Conservation (phyloP, 2,329 filamentous ascomycete species). For the Curvularia sp. region DNA sequence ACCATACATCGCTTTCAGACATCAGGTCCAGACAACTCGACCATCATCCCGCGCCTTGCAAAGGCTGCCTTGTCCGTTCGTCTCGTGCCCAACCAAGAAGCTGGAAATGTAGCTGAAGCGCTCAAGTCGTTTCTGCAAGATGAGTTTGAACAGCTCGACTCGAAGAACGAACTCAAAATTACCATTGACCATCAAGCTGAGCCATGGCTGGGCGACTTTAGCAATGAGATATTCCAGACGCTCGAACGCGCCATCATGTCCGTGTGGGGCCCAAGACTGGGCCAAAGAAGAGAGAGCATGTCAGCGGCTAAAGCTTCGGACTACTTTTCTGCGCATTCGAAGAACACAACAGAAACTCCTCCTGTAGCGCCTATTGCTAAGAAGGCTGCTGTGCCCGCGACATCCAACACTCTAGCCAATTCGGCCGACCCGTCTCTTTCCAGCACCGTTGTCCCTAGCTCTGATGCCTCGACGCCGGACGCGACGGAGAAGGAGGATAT, state of each 20-base stretch:
- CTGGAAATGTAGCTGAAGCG: constrained; percentile 73
- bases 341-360: constrained; percentile 12
- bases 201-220: constrained; percentile 92
- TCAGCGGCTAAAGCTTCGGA: constrained; percentile 23
- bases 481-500: neutral
- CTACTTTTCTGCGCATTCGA: constrained; percentile 24
- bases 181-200: constrained; percentile 93
- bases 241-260: constrained; percentile 84
- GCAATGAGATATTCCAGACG: constrained; percentile 88
- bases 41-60: constrained; percentile 88
- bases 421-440: constrained; percentile 32
- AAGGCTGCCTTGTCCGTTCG: constrained; percentile 89
- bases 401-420: constrained; percentile 60
- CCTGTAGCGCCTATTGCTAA: constrained; percentile 11
- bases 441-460: constrained; percentile 2
- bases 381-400: constrained; percentile 53
- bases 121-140: constrained; percentile 72
- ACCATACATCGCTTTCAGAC: constrained; percentile 94
- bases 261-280: constrained; percentile 73
- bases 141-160: constrained; percentile 77
- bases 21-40: constrained; percentile 85
- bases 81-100: constrained; percentile 90
- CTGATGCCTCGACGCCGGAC: constrained; percentile 8
- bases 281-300: constrained; percentile 32
- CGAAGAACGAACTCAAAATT: constrained; percentile 80